Percentiles rank a stretch among this genome's conserved stretches.
Evolutionary conservation across 495 filamentous ascomycete genomes (phyloP).

Genomic region (Hypoxylon trugodes): DNA sequence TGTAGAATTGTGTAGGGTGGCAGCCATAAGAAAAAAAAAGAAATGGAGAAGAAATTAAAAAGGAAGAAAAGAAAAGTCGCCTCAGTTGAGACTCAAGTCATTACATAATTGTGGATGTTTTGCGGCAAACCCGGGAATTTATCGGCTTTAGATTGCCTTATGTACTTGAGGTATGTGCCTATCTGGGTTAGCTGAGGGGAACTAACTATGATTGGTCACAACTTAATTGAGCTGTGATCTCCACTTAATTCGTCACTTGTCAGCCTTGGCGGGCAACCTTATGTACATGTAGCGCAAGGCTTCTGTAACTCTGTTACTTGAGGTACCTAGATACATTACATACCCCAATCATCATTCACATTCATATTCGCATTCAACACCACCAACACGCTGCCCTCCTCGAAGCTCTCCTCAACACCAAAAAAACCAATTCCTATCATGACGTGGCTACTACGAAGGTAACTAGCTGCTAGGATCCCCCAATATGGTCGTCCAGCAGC

Average conservation of each 20-base stretch:
- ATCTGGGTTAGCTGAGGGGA: slow-evolving; percentile 4
- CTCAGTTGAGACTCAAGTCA: neutral
- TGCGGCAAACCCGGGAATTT: slow-evolving; percentile 14
- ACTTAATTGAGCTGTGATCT: neutral
- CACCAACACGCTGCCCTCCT: neutral
- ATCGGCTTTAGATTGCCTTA: slow-evolving; percentile 16
- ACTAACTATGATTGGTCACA: slow-evolving; percentile 12
- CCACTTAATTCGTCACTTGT: neutral
- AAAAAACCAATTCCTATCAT: slow-evolving; percentile 23
- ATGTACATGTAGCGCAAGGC: slow-evolving; percentile 27
- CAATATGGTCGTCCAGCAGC: slow-evolving; percentile 84
- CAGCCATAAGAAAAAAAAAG: neutral
- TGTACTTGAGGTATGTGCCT: neutral
- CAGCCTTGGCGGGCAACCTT: slow-evolving; percentile 34
- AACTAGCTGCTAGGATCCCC: slow-evolving; percentile 17
- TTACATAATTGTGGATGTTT: slow-evolving; percentile 17
- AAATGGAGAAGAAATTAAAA: neutral
- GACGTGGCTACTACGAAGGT: slow-evolving; percentile 15
- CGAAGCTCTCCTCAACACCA: neutral
- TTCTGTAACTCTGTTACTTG: neutral
- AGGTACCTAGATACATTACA: neutral
- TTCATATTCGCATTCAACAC: neutral
- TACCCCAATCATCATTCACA: neutral
- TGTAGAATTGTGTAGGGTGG: neutral
- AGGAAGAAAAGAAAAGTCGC: neutral